phyloP scores from a whole-genome alignment of 2,329 filamentous ascomycete species.

The Parastagonospora avenae region DNA sequence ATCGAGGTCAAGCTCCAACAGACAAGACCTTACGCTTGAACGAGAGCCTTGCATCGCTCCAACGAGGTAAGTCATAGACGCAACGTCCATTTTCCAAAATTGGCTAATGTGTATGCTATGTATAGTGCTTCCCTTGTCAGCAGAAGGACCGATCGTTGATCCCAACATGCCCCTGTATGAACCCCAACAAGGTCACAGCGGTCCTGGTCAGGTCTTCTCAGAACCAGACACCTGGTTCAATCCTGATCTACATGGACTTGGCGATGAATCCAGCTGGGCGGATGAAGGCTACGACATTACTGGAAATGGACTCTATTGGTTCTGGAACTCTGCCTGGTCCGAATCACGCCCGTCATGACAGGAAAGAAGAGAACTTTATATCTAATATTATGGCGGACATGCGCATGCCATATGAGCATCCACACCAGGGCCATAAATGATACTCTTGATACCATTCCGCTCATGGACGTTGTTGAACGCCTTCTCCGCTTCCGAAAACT shows the following conservation, averaged over 20 bases:
- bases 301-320: constrained; percentile 19
- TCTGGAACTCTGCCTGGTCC: constrained; percentile 18
- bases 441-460: constrained; percentile 24
- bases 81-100: background rate
- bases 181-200: background rate
- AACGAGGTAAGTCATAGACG: constrained; percentile 6
- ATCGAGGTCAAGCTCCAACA: constrained; percentile 1
- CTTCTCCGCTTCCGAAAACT: constrained; percentile 18
- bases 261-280: constrained; percentile 1
- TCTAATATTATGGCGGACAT: too few species aligned
- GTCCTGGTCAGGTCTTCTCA: background rate
- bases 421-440: constrained; percentile 26
- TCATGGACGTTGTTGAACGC: constrained; percentile 20
- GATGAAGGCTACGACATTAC: constrained; percentile 8
- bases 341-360: background rate
- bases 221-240: constrained; percentile 1
- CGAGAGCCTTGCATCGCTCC: constrained; percentile 17
- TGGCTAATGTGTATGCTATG: background rate
- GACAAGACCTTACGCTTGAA: constrained; percentile 12
- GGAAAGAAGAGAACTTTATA: background rate
- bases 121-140: background rate
- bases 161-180: background rate
- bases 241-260: background rate
- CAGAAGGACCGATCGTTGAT: background rate
- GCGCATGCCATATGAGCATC: constrained; percentile 4